phyloP scores from a whole-genome alignment of 164 flowering plant species.

The Macadamia tetraphylla region DNA sequence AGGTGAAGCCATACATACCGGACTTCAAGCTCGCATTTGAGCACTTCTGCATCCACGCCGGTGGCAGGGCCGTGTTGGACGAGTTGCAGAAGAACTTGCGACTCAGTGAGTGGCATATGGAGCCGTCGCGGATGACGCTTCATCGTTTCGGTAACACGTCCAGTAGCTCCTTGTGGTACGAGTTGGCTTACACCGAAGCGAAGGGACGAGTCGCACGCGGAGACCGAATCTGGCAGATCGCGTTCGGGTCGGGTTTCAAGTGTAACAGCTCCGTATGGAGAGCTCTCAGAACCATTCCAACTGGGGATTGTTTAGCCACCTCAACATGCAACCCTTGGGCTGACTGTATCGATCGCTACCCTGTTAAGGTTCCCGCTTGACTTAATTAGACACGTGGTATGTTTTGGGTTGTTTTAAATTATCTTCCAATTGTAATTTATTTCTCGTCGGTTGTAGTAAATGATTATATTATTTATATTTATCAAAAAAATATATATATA shows the following conservation, averaged over 20 bases:
- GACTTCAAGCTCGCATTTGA: conserved; percentile 63
- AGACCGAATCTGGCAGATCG: conserved; percentile 84
- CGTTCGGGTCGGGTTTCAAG: conserved; percentile 88
- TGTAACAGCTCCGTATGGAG: conserved; percentile 91
- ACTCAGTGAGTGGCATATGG: conserved; percentile 78
- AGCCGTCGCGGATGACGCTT: conserved; percentile 83
- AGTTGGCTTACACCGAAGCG: conserved; percentile 57
- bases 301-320: conserved; percentile 6
- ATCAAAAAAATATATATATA: too few species aligned
- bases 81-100: conserved; percentile 66
- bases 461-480: too few species aligned
- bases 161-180: conserved; percentile 52
- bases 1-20: conserved; percentile 79
- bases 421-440: too few species aligned
- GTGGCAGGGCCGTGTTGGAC: conserved; percentile 77
- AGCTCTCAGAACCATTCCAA: conserved; percentile 38
- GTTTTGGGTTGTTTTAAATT: too few species aligned
- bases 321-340: conserved; percentile 41
- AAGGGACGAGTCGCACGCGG: conserved; percentile 62
- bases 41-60: conserved; percentile 78
- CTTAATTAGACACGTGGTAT: background rate
- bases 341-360: conserved; percentile 52
- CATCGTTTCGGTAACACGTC: conserved; percentile 87
- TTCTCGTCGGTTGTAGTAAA: too few species aligned
- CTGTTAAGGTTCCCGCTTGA: conserved; percentile 37